Conservation (phyloP, 306 rosid genomes). For the Malus fusca region DNA sequence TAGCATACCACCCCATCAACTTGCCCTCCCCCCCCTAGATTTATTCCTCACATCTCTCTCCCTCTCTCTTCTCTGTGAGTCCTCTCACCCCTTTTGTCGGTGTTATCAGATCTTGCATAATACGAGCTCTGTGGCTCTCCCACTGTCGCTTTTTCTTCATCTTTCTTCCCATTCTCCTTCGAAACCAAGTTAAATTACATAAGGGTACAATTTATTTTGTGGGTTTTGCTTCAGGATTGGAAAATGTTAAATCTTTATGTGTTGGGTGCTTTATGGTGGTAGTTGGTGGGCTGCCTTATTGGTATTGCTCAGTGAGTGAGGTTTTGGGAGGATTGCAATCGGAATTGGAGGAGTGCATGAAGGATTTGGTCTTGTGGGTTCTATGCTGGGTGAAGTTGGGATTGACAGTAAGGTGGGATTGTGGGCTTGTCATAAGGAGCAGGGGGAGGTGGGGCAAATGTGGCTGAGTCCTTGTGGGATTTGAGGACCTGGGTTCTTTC, state of each 20-base stretch:
- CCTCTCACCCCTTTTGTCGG: constrained; percentile 50
- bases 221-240: constrained; percentile 5
- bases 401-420: constrained; percentile 52
- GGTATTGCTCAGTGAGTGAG: constrained; percentile 19
- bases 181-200: not conserved
- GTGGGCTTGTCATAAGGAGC: constrained; percentile 77
- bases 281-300: constrained; percentile 21
- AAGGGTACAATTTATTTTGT: not conserved
- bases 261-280: constrained; percentile 45
- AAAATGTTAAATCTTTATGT: constrained; percentile 23
- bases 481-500: constrained; percentile 13
- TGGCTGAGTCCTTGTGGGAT: constrained; percentile 41
- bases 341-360: constrained; percentile 48
- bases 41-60: constrained; percentile 36
- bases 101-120: constrained; percentile 58
- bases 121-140: constrained; percentile 19
- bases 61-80: constrained; percentile 10
- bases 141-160: constrained; percentile 7
- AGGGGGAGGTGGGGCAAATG: constrained; percentile 96
- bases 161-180: constrained; percentile 9
- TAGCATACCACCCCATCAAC: constrained; percentile 3
- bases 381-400: constrained; percentile 46
- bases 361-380: constrained; percentile 56
- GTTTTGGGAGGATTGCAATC: constrained; percentile 29
- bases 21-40: constrained; percentile 32